Evolutionary conservation across 371 early-diverging fungal genomes (phyloP), one percentile per base, ranked within the genome.

Genomic region (Parasitella parasitica): DNA sequence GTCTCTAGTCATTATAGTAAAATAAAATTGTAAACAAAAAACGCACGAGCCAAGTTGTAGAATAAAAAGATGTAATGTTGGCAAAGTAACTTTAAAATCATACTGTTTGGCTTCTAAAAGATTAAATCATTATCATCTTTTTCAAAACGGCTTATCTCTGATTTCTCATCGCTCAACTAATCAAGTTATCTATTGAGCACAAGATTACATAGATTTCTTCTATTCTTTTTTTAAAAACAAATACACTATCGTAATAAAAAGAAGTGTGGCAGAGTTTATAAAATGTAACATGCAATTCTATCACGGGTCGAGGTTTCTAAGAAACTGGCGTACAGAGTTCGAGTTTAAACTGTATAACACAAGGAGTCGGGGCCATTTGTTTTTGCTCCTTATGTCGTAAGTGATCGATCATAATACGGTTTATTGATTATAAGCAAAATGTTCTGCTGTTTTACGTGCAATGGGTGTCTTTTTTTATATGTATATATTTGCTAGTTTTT

Each of bases 241-340:
- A 49, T 32, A 11, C n/a, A 32, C 63, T 63, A 56, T 56, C 56
- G 63, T 50, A 63, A 56, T 63, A 37, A 50, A 55, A 63, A n/a
- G n/a, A n/a, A 56, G 55, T 51, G 50, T 63, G 57, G 63, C 57
- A 63, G 63, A 32, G 36, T 50, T 48, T 28, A 63, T 22, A 43
- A 28, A 46, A 64, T 64, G 64, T 64, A 64, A 64, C 64, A 52
- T 64, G 30, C 30, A 64, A 64, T 58, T 46, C 32, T 35, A 58
- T 64, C 64, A 64, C 54, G 64, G 64, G 64, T 53, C 64, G 39
- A 52, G 57, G 53, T 53, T 59, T 53, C 54, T 54, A 39, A 59
- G 54, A 58, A 20, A 53, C 27, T 41, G 64, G 50, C 16, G 64
- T 43, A 64, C 64, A 64, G 36, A 43, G 59, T 57, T 36, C 54